Evolutionary conservation across 169 alveolate species (phyloP), one percentile per base, ranked within the genome.

Genomic region (Plasmodium ovale): DNA sequence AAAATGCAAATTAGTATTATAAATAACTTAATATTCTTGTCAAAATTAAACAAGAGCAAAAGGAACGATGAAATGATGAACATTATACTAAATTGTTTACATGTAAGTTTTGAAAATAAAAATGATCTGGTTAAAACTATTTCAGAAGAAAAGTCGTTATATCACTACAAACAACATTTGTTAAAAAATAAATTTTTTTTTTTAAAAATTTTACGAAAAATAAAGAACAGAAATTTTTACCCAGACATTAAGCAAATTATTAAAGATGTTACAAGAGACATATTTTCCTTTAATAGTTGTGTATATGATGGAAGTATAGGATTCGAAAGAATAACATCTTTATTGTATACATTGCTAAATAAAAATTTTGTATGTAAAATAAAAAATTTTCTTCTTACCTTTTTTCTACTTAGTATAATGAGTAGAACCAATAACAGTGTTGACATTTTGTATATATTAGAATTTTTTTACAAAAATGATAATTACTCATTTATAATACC

Each of bases 361-460:
- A 87, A 72, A 70, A 51, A 87, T 68, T 1, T 87, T 9, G 51
- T 29, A 35, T 44, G 70, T 7, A 12, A 9, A 6, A 29, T 72
- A 27, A 72, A 39, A 44, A 62, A 37, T 29, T 49, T 68, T 2
- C 21, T 72, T n/a, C 16, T 72, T 39, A 39, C 67, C 5, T 87
- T 87, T 31, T 87, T 87, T 27, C 21, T 87, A 23, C 54, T 72
- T 19, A 60, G 88, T 62, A 58, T 72, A 47, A 68, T 87, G 82
- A 72, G 88, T 69, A 53, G 87, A 87, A 87, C 88, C 0, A 87
- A 87, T 27, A 72, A 87, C 58, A 87, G 79, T 29, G 92, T 87
- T 39, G 87, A 87, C 33, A 87, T 87, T 33, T 87, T 72, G 27
- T 87, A 72, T 51, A 72, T 68, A 23, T 67, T 72, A 44, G 88